Percentiles rank a stretch among this genome's conserved stretches.
Evolutionary conservation across 768 basidiomycete species (phyloP).

Genomic region (Suillus lakei): DNA sequence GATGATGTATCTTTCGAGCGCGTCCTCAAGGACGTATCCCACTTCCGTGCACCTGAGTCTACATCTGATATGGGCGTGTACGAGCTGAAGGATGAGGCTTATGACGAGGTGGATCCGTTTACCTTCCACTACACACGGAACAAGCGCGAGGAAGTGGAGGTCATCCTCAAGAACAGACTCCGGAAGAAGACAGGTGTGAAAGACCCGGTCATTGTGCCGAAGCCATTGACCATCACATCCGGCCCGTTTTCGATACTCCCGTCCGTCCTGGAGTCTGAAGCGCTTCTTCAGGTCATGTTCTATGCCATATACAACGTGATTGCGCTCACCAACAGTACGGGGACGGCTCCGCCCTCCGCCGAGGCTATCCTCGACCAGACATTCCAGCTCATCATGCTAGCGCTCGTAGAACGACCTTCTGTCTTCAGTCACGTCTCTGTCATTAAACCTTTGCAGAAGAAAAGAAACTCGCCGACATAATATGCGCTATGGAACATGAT

Average conservation of each 20-base stretch:
- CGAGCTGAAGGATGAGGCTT: conserved; percentile 81
- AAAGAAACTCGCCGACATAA: conserved; percentile 68
- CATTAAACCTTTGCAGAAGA: conserved; percentile 58
- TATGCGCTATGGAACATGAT: conserved; percentile 80
- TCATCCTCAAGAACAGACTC: conserved; percentile 65
- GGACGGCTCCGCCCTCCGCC: conserved; percentile 70
- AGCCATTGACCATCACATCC: conserved; percentile 60
- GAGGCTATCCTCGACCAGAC: conserved; percentile 92
- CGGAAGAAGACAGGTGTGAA: conserved; percentile 65
- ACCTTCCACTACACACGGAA: conserved; percentile 96
- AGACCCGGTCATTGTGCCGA: conserved; percentile 80
- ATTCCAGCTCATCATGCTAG: conserved; percentile 86
- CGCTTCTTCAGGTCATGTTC: conserved; percentile 81
- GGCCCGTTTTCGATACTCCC: conserved; percentile 75
- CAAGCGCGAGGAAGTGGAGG: conserved; percentile 90
- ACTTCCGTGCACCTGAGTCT: conserved; percentile 80
- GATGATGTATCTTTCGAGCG: conserved; percentile 85
- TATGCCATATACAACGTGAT: conserved; percentile 80
- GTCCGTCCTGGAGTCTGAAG: conserved; percentile 68
- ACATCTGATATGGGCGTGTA: conserved; percentile 85
- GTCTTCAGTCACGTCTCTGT: conserved; percentile 65
- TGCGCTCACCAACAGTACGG: conserved; percentile 61
- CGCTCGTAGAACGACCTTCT: conserved; percentile 69
- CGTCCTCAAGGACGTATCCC: conserved; percentile 77
- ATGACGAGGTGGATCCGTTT: conserved; percentile 91